phyloP scores from a whole-genome alignment of 2,329 filamentous ascomycete species.

The Neodidymelliopsis sp. region DNA sequence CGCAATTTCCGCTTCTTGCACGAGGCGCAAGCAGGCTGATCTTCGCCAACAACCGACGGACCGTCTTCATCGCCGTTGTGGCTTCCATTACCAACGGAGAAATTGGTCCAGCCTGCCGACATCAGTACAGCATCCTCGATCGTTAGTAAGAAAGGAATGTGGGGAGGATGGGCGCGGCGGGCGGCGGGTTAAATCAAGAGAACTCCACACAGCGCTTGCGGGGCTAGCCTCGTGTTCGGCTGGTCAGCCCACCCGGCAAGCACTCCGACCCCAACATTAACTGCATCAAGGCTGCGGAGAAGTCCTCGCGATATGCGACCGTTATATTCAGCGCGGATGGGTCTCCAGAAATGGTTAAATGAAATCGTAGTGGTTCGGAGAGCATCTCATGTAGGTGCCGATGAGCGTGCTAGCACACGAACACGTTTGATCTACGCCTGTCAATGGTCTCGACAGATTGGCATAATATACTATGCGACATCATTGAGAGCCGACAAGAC shows the following conservation, averaged over 20 bases:
- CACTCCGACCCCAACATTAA: slow-evolving; percentile 12
- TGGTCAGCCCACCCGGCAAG: slow-evolving; percentile 19
- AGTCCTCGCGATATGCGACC: slow-evolving; percentile 4
- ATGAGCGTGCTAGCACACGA: slow-evolving; percentile 1
- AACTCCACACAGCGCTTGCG: slow-evolving; percentile 36
- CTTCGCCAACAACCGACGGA: slow-evolving; percentile 34
- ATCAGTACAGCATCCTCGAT: slow-evolving; percentile 36
- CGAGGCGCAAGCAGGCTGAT: slow-evolving; percentile 40
- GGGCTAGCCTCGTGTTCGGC: slow-evolving; percentile 29
- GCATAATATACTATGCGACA: neutral
- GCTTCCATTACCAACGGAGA: slow-evolving; percentile 36
- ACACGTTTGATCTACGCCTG: neutral
- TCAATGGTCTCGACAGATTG: neutral
- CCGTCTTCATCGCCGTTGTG: slow-evolving; percentile 36
- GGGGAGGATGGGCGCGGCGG: slow-evolving; percentile 31
- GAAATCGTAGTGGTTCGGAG: neutral
- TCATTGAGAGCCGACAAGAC: neutral
- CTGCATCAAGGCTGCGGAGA: slow-evolving; percentile 1
- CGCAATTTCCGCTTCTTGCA: slow-evolving; percentile 45
- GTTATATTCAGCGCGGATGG: slow-evolving; percentile 14
- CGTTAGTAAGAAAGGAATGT: slow-evolving; percentile 29
- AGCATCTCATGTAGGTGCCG: neutral
- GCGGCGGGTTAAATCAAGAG: slow-evolving; percentile 34
- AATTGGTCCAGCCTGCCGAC: slow-evolving; percentile 45
- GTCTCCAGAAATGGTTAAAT: slow-evolving; percentile 11